A percentile compares a stretch with the other conserved stretches of the same genome.
phyloP scores from a whole-genome alignment of 495 filamentous ascomycete species.

The Penicillium maclennaniae region DNA sequence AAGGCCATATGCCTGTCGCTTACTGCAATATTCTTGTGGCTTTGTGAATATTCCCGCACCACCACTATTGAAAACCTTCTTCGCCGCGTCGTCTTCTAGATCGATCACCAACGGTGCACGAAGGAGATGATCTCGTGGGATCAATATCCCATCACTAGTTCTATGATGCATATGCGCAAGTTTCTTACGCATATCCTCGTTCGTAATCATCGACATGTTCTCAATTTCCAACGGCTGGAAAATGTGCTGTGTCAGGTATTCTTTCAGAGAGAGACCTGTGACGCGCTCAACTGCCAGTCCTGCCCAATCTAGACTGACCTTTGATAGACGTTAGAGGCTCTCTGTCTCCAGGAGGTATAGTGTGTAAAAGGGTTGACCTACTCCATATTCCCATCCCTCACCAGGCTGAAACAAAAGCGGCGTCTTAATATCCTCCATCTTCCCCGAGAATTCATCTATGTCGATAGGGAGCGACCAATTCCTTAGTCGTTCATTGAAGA shows the following conservation, averaged over 20 bases:
- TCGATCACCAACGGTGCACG: slow-evolving; percentile 39
- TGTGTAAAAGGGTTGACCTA: slow-evolving; percentile 13
- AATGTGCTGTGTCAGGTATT: slow-evolving; percentile 54
- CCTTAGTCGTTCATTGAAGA: slow-evolving; percentile 50
- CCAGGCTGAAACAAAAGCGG: slow-evolving; percentile 59
- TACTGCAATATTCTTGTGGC: slow-evolving; percentile 54
- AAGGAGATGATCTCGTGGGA: slow-evolving; percentile 44
- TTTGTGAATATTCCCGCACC: slow-evolving; percentile 54
- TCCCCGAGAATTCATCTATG: slow-evolving; percentile 51
- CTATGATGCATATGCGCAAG: slow-evolving; percentile 51
- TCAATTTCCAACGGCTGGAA: slow-evolving; percentile 53
- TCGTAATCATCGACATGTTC: slow-evolving; percentile 54
- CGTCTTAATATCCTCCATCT: slow-evolving; percentile 34
- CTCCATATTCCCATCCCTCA: slow-evolving; percentile 54
- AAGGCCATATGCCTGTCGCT: slow-evolving; percentile 2
- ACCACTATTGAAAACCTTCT: slow-evolving; percentile 46
- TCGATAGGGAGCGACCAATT: slow-evolving; percentile 44
- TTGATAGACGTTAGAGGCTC: background rate
- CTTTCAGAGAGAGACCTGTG: slow-evolving; percentile 46
- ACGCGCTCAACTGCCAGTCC: slow-evolving; percentile 53
- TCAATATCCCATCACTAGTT: slow-evolving; percentile 35
- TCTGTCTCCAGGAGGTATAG: background rate
- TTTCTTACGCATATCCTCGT: slow-evolving; percentile 41
- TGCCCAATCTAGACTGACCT: slow-evolving; percentile 59
- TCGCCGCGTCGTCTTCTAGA: slow-evolving; percentile 21